phyloP scores from a whole-genome alignment of 345 rosid species.

The Eutrema yunnanense region DNA sequence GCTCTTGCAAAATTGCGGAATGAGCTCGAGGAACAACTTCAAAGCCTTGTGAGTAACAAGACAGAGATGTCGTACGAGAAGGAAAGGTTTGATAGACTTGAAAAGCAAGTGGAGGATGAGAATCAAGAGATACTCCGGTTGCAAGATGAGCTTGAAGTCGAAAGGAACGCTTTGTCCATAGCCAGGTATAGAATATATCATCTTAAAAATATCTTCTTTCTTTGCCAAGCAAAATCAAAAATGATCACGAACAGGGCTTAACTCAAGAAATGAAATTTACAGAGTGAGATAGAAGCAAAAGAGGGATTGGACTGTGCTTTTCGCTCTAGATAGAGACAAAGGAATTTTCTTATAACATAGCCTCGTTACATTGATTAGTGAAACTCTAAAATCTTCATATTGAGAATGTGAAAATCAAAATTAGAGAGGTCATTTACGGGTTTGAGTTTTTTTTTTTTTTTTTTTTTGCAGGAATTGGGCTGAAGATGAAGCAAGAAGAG shows the following conservation, averaged over 20 bases:
- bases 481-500: constrained; percentile 87
- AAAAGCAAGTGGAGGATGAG: constrained; percentile 60
- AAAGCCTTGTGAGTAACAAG: constrained; percentile 57
- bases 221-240: neutral
- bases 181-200: constrained; percentile 56
- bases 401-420: neutral
- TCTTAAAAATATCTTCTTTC: neutral
- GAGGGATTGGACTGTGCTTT: neutral
- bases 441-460: neutral
- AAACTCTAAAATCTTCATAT: neutral
- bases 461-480: constrained; percentile 74
- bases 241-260: neutral
- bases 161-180: constrained; percentile 75
- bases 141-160: constrained; percentile 77
- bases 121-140: constrained; percentile 62
- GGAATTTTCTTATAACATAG: too few species aligned
- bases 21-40: constrained; percentile 75
- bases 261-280: neutral
- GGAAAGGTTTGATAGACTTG: constrained; percentile 60
- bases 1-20: constrained; percentile 54
- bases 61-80: constrained; percentile 74
- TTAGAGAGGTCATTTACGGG: neutral
- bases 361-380: neutral
- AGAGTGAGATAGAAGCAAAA: neutral
- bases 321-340: too few species aligned